phyloP scores from a whole-genome alignment of 768 basidiomycete species.

The Trametes sanguinea region DNA sequence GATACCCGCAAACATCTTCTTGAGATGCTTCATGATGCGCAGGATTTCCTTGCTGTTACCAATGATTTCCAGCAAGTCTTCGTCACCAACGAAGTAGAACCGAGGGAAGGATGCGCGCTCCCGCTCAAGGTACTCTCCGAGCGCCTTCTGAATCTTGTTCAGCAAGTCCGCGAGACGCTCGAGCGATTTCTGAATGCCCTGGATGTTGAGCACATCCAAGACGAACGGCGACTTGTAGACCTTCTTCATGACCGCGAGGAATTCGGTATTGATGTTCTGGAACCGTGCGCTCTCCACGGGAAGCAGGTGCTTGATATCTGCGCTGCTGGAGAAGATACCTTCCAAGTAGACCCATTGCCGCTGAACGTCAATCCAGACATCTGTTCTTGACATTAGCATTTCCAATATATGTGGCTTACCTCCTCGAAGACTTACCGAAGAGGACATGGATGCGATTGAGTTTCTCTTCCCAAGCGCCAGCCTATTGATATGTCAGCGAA shows the following conservation, averaged over 20 bases:
- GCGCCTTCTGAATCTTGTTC: conserved; percentile 98
- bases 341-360: conserved; percentile 99
- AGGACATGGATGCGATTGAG: conserved; percentile 95
- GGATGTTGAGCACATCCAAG: conserved; percentile 94
- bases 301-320: conserved; percentile 98
- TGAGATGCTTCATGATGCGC: conserved; percentile 98
- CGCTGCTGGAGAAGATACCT: conserved; percentile 99
- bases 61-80: conserved; percentile 97
- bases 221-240: conserved; percentile 99
- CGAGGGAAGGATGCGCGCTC: conserved; percentile 98
- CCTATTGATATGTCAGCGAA: conserved; percentile 42
- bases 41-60: conserved; percentile 99
- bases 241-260: conserved; percentile 98
- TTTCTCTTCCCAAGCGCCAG: conserved; percentile 95
- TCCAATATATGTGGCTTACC: conserved; percentile 4
- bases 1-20: conserved; percentile 99
- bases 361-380: conserved; percentile 99
- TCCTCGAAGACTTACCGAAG: conserved; percentile 62
- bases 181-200: conserved; percentile 93
- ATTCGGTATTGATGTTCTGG: conserved; percentile 98
- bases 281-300: conserved; percentile 98
- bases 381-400: conserved; percentile 38
- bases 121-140: conserved; percentile 97
- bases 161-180: conserved; percentile 95
- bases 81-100: conserved; percentile 99